These are phyloP conservation scores for Umbelopsis vinacea DNA, from an alignment of 192 early-diverging fungal genomes.

Conservation along the genomic window DNA sequence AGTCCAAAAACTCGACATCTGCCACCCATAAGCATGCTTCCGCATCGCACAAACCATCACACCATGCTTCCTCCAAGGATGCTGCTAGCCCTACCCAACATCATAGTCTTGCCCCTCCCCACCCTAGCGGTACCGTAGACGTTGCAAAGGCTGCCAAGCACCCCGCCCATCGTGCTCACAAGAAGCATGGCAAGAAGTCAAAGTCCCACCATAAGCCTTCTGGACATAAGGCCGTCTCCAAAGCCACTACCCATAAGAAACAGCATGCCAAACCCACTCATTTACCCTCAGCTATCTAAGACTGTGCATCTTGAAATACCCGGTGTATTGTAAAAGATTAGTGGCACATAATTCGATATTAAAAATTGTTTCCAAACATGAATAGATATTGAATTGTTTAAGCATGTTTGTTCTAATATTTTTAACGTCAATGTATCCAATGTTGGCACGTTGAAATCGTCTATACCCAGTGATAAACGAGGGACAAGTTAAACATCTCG, in stretches of 20 bases:
- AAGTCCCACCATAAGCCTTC: not conserved
- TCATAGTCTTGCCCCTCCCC: constrained; percentile 10
- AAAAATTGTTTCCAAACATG: too few relatives aligned
- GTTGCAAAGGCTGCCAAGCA: not conserved
- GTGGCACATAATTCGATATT: too few relatives aligned
- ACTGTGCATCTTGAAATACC: not conserved
- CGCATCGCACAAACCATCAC: not conserved
- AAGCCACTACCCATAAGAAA: not conserved
- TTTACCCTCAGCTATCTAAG: not conserved
- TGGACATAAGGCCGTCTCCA: not conserved
- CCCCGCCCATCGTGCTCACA: not conserved
- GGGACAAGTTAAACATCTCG: too few relatives aligned
- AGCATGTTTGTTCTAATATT: too few relatives aligned
- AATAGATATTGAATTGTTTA: too few relatives aligned
- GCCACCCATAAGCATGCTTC: not conserved
- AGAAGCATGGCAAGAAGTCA: constrained; percentile 14
- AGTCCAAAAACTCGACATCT: not conserved
- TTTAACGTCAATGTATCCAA: too few relatives aligned
- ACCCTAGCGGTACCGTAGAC: not conserved
- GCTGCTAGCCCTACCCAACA: not conserved
- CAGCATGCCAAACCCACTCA: not conserved
- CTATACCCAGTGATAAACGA: too few relatives aligned
- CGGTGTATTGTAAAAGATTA: not conserved
- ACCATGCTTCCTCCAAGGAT: not conserved
- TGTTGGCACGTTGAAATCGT: too few relatives aligned